These are phyloP conservation scores for Fomitopsis betulina DNA, from an alignment of 1,284 basidiomycete genomes.

Conservation along the genomic window DNA sequence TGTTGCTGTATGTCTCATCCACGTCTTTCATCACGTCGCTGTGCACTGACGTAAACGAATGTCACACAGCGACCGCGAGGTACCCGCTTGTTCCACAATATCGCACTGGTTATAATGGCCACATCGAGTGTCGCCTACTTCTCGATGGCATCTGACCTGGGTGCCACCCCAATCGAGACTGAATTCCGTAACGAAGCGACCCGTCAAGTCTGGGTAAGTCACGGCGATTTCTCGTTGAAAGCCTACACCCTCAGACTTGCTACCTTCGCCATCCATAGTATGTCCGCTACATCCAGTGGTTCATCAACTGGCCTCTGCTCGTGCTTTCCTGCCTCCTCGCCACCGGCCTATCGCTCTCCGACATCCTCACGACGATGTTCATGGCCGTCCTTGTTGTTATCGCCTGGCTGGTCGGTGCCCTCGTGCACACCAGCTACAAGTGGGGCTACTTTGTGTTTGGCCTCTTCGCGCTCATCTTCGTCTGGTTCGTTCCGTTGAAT, in stretches of 20 bases:
- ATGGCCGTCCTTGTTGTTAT: slow-evolving; percentile 43
- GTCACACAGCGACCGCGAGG: slow-evolving; percentile 15
- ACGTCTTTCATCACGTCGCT: background rate
- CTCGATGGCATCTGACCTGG: slow-evolving; percentile 25
- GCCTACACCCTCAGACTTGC: too few species aligned
- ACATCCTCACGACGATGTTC: slow-evolving; percentile 46
- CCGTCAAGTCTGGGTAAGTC: slow-evolving; percentile 22
- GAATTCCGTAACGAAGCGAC: slow-evolving; percentile 18
- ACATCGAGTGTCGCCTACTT: slow-evolving; percentile 20
- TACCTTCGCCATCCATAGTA: slow-evolving; percentile 21
- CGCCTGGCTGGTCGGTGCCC: slow-evolving; percentile 41
- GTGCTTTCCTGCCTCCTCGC: slow-evolving; percentile 45
- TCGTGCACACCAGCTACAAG: slow-evolving; percentile 46
- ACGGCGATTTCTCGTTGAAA: background rate
- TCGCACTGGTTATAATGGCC: slow-evolving; percentile 18
- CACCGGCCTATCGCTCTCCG: slow-evolving; percentile 42
- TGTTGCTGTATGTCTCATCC: slow-evolving; percentile 9
- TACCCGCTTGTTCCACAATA: slow-evolving; percentile 21
- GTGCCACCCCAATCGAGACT: slow-evolving; percentile 14
- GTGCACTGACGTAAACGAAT: background rate
- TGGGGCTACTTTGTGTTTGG: slow-evolving; percentile 43
- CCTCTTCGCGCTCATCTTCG: slow-evolving; percentile 36
- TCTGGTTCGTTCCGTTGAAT: slow-evolving; percentile 34
- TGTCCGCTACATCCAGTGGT: slow-evolving; percentile 49
- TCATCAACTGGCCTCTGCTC: slow-evolving; percentile 48